phyloP scores from a whole-genome alignment of 805 yeast species.

The Candida pini region DNA sequence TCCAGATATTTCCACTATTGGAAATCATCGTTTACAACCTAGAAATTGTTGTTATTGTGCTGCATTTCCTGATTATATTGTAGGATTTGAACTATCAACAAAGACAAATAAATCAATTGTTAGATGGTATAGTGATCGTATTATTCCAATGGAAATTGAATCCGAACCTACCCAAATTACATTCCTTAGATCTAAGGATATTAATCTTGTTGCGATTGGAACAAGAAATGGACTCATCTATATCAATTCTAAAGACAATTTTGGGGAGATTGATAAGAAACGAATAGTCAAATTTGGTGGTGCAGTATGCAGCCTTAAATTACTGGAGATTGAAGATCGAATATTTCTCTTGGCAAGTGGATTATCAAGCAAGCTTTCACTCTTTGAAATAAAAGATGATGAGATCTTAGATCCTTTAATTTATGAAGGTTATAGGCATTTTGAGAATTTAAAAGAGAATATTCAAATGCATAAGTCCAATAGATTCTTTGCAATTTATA shows the following conservation, averaged over 20 bases:
- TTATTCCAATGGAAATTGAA: too few species aligned
- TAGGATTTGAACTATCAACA: too few species aligned
- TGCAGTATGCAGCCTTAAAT: constrained; percentile 10
- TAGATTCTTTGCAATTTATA: constrained; percentile 9
- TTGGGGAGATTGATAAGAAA: not conserved
- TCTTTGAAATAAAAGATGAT: constrained; percentile 4
- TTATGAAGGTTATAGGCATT: constrained; percentile 10
- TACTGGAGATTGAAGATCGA: constrained; percentile 1
- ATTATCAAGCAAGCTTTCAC: constrained; percentile 4
- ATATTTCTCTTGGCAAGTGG: constrained; percentile 12
- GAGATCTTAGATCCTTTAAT: not conserved
- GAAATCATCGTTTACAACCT: too few species aligned
- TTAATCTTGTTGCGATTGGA: constrained; percentile 2
- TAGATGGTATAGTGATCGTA: too few species aligned
- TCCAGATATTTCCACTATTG: too few species aligned
- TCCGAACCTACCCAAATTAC: too few species aligned
- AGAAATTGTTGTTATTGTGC: too few species aligned
- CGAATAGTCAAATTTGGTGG: constrained; percentile 4
- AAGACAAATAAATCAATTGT: too few species aligned
- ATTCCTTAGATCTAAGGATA: too few species aligned
- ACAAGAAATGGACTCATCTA: constrained; percentile 1
- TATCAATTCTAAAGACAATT: not conserved
- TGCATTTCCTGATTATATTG: too few species aligned
- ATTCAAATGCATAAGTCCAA: constrained; percentile 7
- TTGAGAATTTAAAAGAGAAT: constrained; percentile 6